These are phyloP conservation scores for Mycena sp. DNA, from an alignment of 1,284 basidiomycete species.

Conservation along the genomic window DNA sequence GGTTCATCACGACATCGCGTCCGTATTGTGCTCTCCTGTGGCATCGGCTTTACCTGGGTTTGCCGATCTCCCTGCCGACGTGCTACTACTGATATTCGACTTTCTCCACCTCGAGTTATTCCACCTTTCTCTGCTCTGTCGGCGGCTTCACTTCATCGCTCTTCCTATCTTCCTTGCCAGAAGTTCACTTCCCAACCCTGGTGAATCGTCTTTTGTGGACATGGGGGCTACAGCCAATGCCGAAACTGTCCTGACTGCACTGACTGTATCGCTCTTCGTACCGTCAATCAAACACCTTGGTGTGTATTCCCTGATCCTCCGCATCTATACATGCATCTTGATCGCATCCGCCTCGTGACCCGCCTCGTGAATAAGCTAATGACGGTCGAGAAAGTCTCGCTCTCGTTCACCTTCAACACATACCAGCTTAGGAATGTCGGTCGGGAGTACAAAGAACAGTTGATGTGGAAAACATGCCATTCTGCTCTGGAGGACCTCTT, in stretches of 20 bases:
- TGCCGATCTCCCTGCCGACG: conserved; percentile 4
- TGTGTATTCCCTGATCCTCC: neutral
- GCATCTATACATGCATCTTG: neutral
- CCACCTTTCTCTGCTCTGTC: conserved; percentile 5
- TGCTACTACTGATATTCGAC: conserved; percentile 6
- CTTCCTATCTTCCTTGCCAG: conserved; percentile 8
- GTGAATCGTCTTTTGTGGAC: neutral
- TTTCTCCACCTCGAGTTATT: conserved; percentile 1
- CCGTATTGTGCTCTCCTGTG: neutral
- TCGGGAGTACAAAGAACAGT: neutral
- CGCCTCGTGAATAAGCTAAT: conserved; percentile 2
- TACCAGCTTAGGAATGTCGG: neutral
- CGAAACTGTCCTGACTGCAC: neutral
- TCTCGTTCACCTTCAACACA: neutral
- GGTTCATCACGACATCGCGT: neutral
- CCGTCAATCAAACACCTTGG: conserved; percentile 6
- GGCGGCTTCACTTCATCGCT: conserved; percentile 10
- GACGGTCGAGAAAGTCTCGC: neutral
- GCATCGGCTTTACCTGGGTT: neutral
- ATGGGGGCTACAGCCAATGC: neutral
- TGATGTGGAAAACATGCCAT: neutral
- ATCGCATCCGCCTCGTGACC: neutral
- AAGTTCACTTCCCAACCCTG: neutral
- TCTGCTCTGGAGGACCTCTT: conserved; percentile 1
- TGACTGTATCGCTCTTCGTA: conserved; percentile 10